phyloP scores from a whole-genome alignment of 345 rosid species.

The Brassica napus region Da-Ae NC_063441.1:21377501-21378000 shows the following conservation, averaged over 20 bases:
- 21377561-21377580: neutral
- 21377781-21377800: too few species aligned
- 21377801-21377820: neutral
- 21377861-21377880: too few species aligned
- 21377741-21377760: too few species aligned
- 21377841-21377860: too few species aligned
- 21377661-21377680: neutral
- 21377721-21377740: neutral
- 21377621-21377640: neutral
- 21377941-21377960: neutral
- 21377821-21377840: neutral
- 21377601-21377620: neutral
- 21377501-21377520: constrained; percentile 24
- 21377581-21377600: neutral
- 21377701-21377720: neutral
- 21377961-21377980: neutral
- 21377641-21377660: neutral
- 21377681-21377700: neutral
- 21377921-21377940: neutral
- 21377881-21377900: too few species aligned
- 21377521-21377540: constrained; percentile 14
- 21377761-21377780: neutral
- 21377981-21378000: neutral
- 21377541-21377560: constrained; percentile 17
- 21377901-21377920: too few species aligned